Evolutionary conservation across 2,329 filamentous ascomycete genomes (phyloP), one percentile per base, ranked within the genome.

Genomic region (Teratosphaeria destructans): DNA sequence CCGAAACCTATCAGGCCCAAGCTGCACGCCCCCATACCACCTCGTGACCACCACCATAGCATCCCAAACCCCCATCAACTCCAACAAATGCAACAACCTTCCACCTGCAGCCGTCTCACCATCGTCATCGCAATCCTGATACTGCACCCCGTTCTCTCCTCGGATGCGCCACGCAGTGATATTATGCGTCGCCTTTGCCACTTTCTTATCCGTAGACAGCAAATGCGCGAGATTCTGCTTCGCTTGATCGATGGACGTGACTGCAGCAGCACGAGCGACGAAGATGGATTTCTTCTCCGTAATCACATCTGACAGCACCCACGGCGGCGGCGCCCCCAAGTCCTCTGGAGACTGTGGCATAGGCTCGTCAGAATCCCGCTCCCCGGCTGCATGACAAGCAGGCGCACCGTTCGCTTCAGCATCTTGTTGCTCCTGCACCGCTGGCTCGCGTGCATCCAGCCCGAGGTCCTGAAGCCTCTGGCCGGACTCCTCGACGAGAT

Each of bases 111-210:
- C 94, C 29, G 89, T 89, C 79, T 99, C 94, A 2, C 94, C 94
- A 72, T 99, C 94, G 68, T 99, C 94, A 68, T 99, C 89, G 70
- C 87, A 96, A 74, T 99, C 94, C 73, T 97, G 92, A 66, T 86
- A 90, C n/a, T 69, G 67, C 52, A 67, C 67, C 5, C 63, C 80
- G 5, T 77, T 76, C 0, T 74, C 67, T 0, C 82, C 83, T 34
- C 82, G 83, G 58, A 97, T 92, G 11, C 94, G 84, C 89, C 91
- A 97, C 1, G 93, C 93, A 23, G 88, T 92, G 70, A 99, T 96
- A 73, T 97, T 97, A 73, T 99, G 94, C 61, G 93, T 91, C 4
- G 94, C 94, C 54, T 82, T 79, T n/a, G 90, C 86, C 39, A 90
- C 86, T 66, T 89, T 90, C 75, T 88, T 91, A 74, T 97, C 91